phyloP scores from a whole-genome alignment of 306 rosid genomes.

The Prunus dulcis region DNA sequence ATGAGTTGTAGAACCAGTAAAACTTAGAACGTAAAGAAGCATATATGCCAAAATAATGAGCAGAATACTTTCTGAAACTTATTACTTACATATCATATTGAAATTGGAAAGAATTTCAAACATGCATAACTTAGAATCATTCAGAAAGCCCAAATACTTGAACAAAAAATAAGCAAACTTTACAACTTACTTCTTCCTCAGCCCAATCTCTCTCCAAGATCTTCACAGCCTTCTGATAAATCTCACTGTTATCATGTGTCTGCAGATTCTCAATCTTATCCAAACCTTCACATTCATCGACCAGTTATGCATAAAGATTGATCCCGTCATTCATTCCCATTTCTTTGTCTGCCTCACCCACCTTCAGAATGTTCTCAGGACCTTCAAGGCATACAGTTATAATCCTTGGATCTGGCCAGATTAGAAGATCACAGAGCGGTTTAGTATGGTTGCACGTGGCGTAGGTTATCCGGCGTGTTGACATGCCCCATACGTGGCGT shows the following conservation, averaged over 20 bases:
- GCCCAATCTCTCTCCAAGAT: constrained; percentile 71
- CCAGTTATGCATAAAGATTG: constrained; percentile 43
- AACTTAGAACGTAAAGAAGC: too few species aligned
- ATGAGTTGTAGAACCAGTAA: too few species aligned
- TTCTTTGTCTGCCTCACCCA: constrained; percentile 64
- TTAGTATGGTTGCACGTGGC: too few species aligned
- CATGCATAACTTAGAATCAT: too few species aligned
- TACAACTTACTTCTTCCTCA: constrained; percentile 72
- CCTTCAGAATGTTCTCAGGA: constrained; percentile 59
- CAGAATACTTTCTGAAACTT: too few species aligned
- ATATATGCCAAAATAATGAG: too few species aligned
- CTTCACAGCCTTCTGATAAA: constrained; percentile 68
- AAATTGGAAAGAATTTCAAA: too few species aligned
- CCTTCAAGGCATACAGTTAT: constrained; percentile 63
- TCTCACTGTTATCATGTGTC: constrained; percentile 56
- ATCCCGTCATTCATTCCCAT: constrained; percentile 47
- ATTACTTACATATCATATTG: too few species aligned
- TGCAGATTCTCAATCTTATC: constrained; percentile 60
- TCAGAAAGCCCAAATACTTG: too few species aligned
- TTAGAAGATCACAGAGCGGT: constrained; percentile 55
- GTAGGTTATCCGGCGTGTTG: too few species aligned
- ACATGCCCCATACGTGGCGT: too few species aligned
- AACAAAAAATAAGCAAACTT: too few species aligned
- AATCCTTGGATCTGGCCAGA: constrained; percentile 51
- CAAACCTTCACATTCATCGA: constrained; percentile 57